Evolutionary conservation across 2,329 filamentous ascomycete species (phyloP), one percentile per base, ranked within the genome.

Genomic region (Torrubiellomyces zombiae): DNA sequence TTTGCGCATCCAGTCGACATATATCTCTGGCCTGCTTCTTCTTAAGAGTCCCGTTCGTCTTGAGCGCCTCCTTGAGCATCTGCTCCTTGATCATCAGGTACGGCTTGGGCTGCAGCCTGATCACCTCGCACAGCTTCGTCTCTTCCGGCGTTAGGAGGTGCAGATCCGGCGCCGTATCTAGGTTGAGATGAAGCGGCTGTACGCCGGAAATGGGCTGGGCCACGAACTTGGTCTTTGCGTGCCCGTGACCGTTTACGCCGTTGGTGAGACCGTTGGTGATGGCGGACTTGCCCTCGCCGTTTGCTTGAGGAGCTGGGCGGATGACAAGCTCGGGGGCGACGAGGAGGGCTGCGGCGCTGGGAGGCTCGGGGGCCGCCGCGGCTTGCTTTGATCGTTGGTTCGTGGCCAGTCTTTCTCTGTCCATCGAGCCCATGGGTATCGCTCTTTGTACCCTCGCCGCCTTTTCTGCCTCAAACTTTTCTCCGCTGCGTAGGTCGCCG

Each of bases 11-110:
- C 26, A 95, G 66, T 45, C 73, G 53, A 44, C 78, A 85, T 14
- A 95, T 75, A 43, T 91, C 79, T 44, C 76, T 79, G 3, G 83
- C 83, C 38, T 86, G 75, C 54, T 94, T 95, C 64, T 89, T 93
- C 60, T 93, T 95, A 6, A 98, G 55, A 9, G 64, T 68, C 1
- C 89, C 89, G 30, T 89, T 86, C 30, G 75, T 74, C 53, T 86
- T 89, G 47, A 93, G 68, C 0, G 86, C 81, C 46, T 95, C 86
- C 40, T 81, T 80, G 26, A 95, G 53, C n/a, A 95, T 61, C 32
- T 79, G 74, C 47, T 94, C 83, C 51, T 98, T 98, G 51, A 95
- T 82, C 43, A 82, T 82, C 5, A 94, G 53, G 48, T 94, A 98
- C 2, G 89, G 81, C 55, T 98, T 98, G 1, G 89, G 89, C 49